Percentiles rank a stretch among this genome's conserved stretches.
phyloP scores from a whole-genome alignment of 805 yeast genomes.

The Ogataea naganishii region DNA sequence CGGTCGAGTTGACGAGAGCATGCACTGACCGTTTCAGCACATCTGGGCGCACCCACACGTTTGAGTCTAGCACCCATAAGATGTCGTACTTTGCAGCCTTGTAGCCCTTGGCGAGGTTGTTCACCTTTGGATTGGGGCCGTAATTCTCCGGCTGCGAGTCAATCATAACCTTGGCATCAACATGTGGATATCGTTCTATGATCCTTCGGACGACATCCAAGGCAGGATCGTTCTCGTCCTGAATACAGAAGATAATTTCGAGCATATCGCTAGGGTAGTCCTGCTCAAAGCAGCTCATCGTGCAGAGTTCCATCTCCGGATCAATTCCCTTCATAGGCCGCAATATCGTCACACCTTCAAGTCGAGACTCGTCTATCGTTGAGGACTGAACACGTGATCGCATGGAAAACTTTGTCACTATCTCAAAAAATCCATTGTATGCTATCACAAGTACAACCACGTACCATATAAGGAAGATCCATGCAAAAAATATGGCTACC shows the following conservation, averaged over 20 bases:
- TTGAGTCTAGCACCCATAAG: constrained; percentile 80
- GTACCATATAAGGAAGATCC: constrained; percentile 18
- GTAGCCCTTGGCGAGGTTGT: constrained; percentile 80
- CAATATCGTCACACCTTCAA: constrained; percentile 66
- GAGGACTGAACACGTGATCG: constrained; percentile 8
- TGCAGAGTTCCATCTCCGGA: constrained; percentile 59
- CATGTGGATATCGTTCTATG: constrained; percentile 41
- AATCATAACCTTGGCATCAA: constrained; percentile 51
- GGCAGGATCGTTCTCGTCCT: constrained; percentile 53
- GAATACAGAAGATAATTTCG: constrained; percentile 74
- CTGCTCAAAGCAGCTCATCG: constrained; percentile 61
- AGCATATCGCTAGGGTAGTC: constrained; percentile 49
- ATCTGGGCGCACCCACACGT: constrained; percentile 68
- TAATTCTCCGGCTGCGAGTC: constrained; percentile 31
- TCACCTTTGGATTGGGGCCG: constrained; percentile 88
- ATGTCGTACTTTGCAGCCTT: constrained; percentile 58
- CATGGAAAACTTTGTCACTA: constrained; percentile 14
- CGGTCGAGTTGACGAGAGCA: constrained; percentile 37
- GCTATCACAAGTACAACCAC: constrained; percentile 18
- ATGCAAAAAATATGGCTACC: no score
- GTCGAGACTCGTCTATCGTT: constrained; percentile 25
- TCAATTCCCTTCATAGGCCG: constrained; percentile 84
- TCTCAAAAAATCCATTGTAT: constrained; percentile 20
- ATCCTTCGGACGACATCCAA: constrained; percentile 45
- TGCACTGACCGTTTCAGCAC: constrained; percentile 57